These are phyloP conservation scores for Colletotrichum spaethianum DNA, from an alignment of 2,329 filamentous ascomycete species.

Conservation along the genomic window DNA sequence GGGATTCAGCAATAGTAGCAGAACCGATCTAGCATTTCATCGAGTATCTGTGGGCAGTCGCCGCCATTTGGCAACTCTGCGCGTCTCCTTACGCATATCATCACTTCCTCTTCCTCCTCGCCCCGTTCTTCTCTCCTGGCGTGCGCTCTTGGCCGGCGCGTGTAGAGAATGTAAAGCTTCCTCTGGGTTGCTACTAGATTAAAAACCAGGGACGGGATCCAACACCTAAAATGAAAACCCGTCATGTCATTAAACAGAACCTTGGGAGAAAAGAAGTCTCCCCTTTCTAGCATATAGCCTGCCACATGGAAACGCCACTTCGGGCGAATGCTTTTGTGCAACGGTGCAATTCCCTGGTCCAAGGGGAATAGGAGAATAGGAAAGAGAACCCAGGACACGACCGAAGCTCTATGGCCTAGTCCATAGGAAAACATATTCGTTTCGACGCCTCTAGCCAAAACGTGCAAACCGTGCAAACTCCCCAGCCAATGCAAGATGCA, in stretches of 20 bases:
- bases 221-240: neutral
- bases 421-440: conserved; percentile 2
- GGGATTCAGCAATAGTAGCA: neutral
- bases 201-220: neutral
- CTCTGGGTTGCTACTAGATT: neutral
- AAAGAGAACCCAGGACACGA: neutral
- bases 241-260: conserved; percentile 1
- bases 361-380: neutral
- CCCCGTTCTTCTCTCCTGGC: neutral
- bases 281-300: neutral
- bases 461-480: conserved; percentile 27
- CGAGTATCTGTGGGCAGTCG: neutral
- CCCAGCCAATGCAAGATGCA: conserved; percentile 38
- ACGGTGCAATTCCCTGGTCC: neutral
- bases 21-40: neutral
- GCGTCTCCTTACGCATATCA: neutral
- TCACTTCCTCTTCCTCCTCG: neutral
- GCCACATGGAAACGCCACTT: neutral
- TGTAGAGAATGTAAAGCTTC: neutral
- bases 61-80: neutral
- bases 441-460: conserved; percentile 29
- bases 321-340: neutral
- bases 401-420: neutral
- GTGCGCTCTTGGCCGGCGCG: neutral
- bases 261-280: neutral